Percentiles rank a stretch among this genome's conserved stretches.
These are phyloP conservation scores for Pharnaceum exiguum DNA, from an alignment of 148 eudicot genomes.

Conservation along the genomic window DNA sequence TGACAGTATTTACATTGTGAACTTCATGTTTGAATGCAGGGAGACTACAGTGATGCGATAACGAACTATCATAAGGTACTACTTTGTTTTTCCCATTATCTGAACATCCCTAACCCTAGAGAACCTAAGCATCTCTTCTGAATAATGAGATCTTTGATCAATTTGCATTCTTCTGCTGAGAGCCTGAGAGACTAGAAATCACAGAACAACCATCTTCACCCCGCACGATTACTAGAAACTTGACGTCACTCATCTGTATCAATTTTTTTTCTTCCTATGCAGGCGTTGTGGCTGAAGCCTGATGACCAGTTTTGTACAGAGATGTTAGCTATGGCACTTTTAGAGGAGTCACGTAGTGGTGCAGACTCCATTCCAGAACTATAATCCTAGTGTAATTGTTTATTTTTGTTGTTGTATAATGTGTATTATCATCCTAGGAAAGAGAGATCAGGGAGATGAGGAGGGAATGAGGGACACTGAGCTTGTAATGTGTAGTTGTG, in stretches of 20 bases:
- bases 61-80: conserved; percentile 88
- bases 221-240: too few species aligned
- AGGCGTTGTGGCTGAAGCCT: conserved; percentile 87
- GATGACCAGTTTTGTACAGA: conserved; percentile 93
- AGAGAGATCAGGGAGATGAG: too few species aligned
- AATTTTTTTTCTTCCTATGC: conserved; percentile 1
- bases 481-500: too few species aligned
- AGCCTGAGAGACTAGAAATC: too few species aligned
- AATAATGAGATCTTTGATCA: too few species aligned
- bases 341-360: conserved; percentile 49
- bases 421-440: not conserved
- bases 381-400: conserved; percentile 10
- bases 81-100: not conserved
- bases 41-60: conserved; percentile 63
- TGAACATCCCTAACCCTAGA: too few species aligned
- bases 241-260: too few species aligned
- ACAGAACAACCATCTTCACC: too few species aligned
- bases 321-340: conserved; percentile 75
- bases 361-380: conserved; percentile 30
- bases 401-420: conserved; percentile 3
- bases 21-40: conserved; percentile 39
- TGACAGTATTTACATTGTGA: not conserved
- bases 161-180: too few species aligned
- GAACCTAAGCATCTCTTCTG: too few species aligned
- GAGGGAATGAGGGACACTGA: too few species aligned